A percentile compares a stretch with the other conserved stretches of the same genome.
Conservation (phyloP, 2,329 filamentous ascomycete species). For the Botrytis deweyae region DNA sequence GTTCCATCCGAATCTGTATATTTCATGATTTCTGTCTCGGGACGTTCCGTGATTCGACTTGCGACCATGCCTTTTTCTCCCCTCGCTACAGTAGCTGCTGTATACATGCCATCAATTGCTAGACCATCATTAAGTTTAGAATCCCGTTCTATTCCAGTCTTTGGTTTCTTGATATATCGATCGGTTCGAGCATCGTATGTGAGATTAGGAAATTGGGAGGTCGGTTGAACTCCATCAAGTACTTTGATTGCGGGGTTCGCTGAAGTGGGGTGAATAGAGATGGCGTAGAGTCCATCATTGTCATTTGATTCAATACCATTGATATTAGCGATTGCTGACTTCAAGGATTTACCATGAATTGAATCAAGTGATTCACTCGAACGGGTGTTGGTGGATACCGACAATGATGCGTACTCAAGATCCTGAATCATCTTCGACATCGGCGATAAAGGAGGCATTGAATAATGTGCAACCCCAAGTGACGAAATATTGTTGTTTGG, state of each 20-base stretch:
- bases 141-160: not conserved
- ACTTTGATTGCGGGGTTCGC: not conserved
- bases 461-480: no score
- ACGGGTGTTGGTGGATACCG: no score
- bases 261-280: not conserved
- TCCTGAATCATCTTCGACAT: conserved; percentile 7
- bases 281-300: not conserved
- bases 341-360: not conserved
- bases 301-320: not conserved
- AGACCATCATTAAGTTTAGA: not conserved
- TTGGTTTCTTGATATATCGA: not conserved
- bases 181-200: not conserved
- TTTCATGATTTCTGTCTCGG: conserved; percentile 4
- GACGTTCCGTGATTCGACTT: not conserved
- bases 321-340: not conserved
- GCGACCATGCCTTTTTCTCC: not conserved
- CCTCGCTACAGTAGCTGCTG: not conserved
- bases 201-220: not conserved
- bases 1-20: not conserved
- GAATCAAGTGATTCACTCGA: not conserved
- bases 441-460: not conserved
- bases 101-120: not conserved
- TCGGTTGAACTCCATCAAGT: not conserved
- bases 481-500: not conserved
- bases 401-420: not conserved